Conservation (phyloP, 192 early-diverging fungal species). For the Coemansia sp. region DNA sequence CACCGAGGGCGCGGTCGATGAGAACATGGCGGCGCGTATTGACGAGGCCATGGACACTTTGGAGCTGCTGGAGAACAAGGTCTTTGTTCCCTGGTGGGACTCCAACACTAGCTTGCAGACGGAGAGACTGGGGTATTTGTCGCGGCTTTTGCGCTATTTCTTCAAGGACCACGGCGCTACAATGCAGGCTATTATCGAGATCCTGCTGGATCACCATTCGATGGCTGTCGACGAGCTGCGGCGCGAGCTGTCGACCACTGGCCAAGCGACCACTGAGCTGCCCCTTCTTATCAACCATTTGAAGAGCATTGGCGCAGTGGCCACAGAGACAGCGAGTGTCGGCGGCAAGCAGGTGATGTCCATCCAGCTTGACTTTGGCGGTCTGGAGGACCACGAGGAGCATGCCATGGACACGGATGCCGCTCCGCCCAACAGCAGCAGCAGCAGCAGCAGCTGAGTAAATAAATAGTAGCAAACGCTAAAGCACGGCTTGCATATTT, state of each 20-base stretch:
- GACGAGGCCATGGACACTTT: conserved; percentile 19
- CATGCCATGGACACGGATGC: conserved; percentile 8
- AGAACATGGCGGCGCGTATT: conserved; percentile 8
- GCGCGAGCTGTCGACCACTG: conserved; percentile 31
- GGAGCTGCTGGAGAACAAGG: conserved; percentile 42
- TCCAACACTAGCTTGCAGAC: conserved; percentile 23
- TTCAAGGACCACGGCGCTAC: conserved; percentile 50
- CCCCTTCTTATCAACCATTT: conserved; percentile 35
- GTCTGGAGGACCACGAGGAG: conserved; percentile 15
- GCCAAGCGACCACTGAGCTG: conserved; percentile 38
- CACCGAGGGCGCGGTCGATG: conserved; percentile 8
- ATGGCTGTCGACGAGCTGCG: conserved; percentile 46
- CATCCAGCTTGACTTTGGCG: conserved; percentile 44
- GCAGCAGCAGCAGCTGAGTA: too few species aligned
- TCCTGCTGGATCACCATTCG: conserved; percentile 35
- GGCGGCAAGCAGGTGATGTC: conserved; percentile 41
- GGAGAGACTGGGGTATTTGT: conserved; percentile 27
- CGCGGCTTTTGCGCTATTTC: conserved; percentile 41
- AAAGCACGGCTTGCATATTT: not conserved
- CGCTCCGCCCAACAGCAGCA: too few species aligned
- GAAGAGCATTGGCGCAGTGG: conserved; percentile 35
- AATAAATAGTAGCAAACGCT: not conserved
- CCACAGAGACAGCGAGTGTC: conserved; percentile 22
- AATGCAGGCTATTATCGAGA: conserved; percentile 46
- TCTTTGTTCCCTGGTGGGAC: conserved; percentile 54